Conservation (phyloP, 176 grass and related monocot genomes). For the Metroxylon sagu region DNA sequence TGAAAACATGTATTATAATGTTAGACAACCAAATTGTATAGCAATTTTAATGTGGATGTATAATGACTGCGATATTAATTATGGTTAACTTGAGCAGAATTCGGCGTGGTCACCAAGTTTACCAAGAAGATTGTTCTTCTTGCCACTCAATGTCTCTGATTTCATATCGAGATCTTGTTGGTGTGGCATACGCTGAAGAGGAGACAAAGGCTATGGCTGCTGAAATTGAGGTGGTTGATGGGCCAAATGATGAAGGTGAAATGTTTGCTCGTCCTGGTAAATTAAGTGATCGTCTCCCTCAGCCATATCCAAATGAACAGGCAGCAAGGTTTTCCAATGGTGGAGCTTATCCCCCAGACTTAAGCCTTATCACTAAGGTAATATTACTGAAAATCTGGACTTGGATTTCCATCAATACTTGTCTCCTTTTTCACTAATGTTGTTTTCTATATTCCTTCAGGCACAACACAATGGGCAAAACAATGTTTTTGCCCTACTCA, state of each 20-base stretch:
- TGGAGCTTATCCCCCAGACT: conserved; percentile 13
- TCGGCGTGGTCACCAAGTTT: conserved; percentile 37
- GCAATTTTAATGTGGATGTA: no score
- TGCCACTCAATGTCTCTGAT: conserved; percentile 52
- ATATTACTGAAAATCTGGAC: neutral
- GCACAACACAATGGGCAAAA: neutral
- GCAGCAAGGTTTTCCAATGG: neutral
- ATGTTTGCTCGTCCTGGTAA: no score
- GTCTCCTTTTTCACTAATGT: neutral
- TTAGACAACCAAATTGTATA: neutral
- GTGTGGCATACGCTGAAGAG: neutral
- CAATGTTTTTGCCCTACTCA: neutral
- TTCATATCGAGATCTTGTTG: conserved; percentile 20
- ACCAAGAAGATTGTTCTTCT: conserved; percentile 47
- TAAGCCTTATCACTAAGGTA: conserved; percentile 12
- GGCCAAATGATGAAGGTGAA: conserved; percentile 9
- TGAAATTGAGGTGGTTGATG: conserved; percentile 29
- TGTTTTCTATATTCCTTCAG: neutral
- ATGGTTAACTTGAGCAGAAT: conserved; percentile 6
- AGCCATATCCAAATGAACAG: neutral
- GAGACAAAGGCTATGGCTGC: no score
- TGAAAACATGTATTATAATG: neutral
- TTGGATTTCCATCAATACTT: neutral
- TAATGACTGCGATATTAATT: no score
- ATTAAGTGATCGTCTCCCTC: no score